These are phyloP conservation scores for Coniferiporia sulphurascens DNA, from an alignment of 1,284 basidiomycete species.

Conservation along the genomic window DNA sequence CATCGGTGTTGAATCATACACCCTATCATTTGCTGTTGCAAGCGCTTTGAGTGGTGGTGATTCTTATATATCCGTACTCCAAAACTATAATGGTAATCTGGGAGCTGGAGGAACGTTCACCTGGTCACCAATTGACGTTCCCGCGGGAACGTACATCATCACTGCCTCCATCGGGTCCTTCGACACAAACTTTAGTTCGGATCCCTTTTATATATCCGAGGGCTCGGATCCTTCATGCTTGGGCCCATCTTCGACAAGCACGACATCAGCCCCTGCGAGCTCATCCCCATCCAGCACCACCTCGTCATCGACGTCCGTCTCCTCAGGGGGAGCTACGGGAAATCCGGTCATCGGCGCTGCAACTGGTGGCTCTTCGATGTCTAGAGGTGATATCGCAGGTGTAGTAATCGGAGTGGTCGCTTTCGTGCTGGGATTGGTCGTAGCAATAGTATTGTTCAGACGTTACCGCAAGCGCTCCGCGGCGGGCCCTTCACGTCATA, in stretches of 20 bases:
- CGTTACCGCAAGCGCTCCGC: slow-evolving; percentile 4
- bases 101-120: background rate
- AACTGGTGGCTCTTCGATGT: background rate
- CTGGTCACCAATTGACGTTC: slow-evolving; percentile 6
- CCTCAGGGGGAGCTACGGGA: background rate
- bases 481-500: slow-evolving; percentile 2
- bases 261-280: background rate
- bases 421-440: slow-evolving; percentile 4
- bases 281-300: background rate
- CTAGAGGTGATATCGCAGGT: slow-evolving; percentile 13
- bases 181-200: background rate
- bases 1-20: background rate
- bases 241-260: background rate
- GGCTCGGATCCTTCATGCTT: slow-evolving; percentile 9
- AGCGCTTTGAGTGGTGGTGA: background rate
- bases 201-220: slow-evolving; percentile 5
- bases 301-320: background rate
- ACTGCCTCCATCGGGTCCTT: slow-evolving; percentile 1
- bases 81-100: background rate
- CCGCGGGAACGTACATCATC: slow-evolving; percentile 2
- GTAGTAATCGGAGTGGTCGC: slow-evolving; percentile 13
- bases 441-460: slow-evolving; percentile 1
- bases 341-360: slow-evolving; percentile 11
- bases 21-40: background rate
- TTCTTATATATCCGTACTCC: background rate